A percentile compares a stretch with the other conserved stretches of the same genome.
phyloP scores from a whole-genome alignment of 2,329 filamentous ascomycete species.

The Botrytis porri region DNA sequence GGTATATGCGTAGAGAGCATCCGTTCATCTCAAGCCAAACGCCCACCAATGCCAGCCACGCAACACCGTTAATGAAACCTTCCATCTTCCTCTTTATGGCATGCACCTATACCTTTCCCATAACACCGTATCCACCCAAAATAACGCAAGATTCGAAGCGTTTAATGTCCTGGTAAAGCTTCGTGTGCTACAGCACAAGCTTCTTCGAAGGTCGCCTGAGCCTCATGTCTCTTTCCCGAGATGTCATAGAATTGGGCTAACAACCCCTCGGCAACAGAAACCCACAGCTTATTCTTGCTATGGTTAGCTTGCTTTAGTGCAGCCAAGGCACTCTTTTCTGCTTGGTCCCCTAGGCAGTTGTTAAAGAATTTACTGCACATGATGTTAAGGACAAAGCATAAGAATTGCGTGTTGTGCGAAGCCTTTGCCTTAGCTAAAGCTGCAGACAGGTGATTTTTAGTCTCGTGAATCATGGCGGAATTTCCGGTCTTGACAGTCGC shows the following conservation, averaged over 20 bases:
- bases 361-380: conserved; percentile 71
- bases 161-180: conserved; percentile 24
- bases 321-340: conserved; percentile 71
- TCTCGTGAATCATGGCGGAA: conserved; percentile 66
- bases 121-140: neutral
- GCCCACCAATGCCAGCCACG: conserved; percentile 14
- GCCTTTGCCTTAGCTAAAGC: conserved; percentile 68
- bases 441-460: conserved; percentile 73
- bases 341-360: conserved; percentile 68
- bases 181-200: conserved; percentile 37
- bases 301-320: conserved; percentile 65
- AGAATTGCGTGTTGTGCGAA: conserved; percentile 72
- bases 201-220: conserved; percentile 45
- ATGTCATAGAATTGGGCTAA: conserved; percentile 72
- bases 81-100: neutral
- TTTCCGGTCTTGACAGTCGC: conserved; percentile 63
- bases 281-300: conserved; percentile 71
- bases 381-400: conserved; percentile 79
- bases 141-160: neutral
- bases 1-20: conserved; percentile 25
- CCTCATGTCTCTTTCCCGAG: conserved; percentile 60
- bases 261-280: conserved; percentile 77
- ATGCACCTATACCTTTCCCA: neutral
- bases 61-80: neutral
- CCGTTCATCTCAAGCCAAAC: conserved; percentile 20